phyloP scores from a whole-genome alignment of 352 stramenopile species.

The Pythium aristosporum region DNA sequence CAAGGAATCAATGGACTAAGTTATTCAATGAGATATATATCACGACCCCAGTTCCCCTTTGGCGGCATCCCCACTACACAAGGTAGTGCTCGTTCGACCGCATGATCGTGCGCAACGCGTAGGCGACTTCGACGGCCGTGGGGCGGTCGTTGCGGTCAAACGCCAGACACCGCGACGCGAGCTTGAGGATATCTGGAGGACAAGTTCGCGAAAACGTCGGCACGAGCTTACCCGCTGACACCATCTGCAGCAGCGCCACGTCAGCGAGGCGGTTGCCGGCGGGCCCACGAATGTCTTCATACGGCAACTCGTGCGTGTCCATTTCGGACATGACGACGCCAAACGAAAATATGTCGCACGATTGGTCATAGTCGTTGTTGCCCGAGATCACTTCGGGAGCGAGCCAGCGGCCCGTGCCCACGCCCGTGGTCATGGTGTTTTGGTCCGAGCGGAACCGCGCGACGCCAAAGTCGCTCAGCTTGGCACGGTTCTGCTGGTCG shows the following conservation, averaged over 20 bases:
- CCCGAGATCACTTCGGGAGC: slow-evolving; percentile 39
- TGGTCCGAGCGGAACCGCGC: slow-evolving; percentile 37
- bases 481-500: slow-evolving; percentile 26
- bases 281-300: slow-evolving; percentile 28
- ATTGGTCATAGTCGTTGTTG: slow-evolving; percentile 37
- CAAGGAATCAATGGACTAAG: background rate
- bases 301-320: slow-evolving; percentile 43
- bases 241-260: slow-evolving; percentile 43
- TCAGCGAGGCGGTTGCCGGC: slow-evolving; percentile 34
- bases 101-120: slow-evolving; percentile 34
- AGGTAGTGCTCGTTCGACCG: slow-evolving; percentile 24
- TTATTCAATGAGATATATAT: background rate
- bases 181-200: slow-evolving; percentile 29
- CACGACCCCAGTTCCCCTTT: slow-evolving; percentile 1
- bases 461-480: slow-evolving; percentile 42
- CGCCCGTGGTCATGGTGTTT: slow-evolving; percentile 36
- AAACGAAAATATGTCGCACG: slow-evolving; percentile 37
- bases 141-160: slow-evolving; percentile 32
- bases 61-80: background rate
- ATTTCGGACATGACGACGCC: slow-evolving; percentile 43
- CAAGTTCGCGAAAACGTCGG: slow-evolving; percentile 34
- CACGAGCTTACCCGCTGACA: slow-evolving; percentile 30
- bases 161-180: slow-evolving; percentile 34
- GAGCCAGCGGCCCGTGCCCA: slow-evolving; percentile 37
- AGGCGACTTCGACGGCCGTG: slow-evolving; percentile 36